Conservation (phyloP, 73 alveolate species). For the Paramecium caudatum region DNA sequence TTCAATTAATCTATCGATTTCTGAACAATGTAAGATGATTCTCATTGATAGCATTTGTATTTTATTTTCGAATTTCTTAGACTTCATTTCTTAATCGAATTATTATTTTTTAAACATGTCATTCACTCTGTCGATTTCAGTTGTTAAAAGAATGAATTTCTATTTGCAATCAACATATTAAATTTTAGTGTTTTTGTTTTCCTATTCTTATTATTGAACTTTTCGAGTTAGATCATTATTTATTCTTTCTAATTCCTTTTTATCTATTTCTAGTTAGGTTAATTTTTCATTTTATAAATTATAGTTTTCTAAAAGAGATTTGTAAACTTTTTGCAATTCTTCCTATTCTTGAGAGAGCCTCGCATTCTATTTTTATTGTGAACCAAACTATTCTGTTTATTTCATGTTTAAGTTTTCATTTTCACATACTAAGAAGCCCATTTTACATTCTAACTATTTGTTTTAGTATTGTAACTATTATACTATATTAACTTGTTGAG, state of each 20-base stretch:
- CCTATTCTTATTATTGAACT: neutral
- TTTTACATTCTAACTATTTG: slow-evolving; percentile 16
- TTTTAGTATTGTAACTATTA: neutral
- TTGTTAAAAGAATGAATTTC: neutral
- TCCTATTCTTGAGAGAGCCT: neutral
- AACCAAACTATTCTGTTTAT: neutral
- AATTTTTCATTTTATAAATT: slow-evolving; percentile 12
- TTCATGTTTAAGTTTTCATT: neutral
- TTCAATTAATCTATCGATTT: slow-evolving; percentile 27
- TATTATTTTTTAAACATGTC: neutral
- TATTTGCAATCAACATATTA: slow-evolving; percentile 42
- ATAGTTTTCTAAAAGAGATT: neutral
- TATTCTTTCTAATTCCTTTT: neutral
- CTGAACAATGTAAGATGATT: slow-evolving; percentile 57
- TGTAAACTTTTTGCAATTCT: slow-evolving; percentile 5
- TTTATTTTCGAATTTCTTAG: neutral
- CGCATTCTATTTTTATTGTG: neutral
- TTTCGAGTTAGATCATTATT: neutral
- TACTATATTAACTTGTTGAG: neutral
- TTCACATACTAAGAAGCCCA: slow-evolving; percentile 33
- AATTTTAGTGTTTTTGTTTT: neutral
- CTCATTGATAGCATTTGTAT: neutral
- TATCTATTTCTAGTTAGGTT: neutral
- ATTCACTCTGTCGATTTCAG: slow-evolving; percentile 44
- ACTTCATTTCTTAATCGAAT: neutral